Base-by-base conservation (phyloP, 306 rosid genomes). In the Alnus rubra region DNA sequence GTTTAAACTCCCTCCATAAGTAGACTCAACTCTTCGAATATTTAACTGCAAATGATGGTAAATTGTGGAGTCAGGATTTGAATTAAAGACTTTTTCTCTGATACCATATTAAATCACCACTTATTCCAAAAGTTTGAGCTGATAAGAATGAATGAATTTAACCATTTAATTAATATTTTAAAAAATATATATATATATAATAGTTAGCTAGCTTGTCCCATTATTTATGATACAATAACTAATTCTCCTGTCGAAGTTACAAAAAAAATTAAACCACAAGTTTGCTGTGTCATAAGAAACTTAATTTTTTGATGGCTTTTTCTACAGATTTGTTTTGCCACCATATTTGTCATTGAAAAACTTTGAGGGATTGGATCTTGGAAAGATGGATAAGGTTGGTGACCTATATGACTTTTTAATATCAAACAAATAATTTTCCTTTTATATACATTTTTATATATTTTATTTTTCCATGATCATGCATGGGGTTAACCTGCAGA, bases 291-390 rank as follows among this genome's bases (percentile, higher is more conserved):
- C 37, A 1, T 9, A 39, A 67, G 72, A 68, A 42, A 18, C 50
- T 16, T 39, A 42, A 68, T 68, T 42, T 23, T 69, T 42, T 67
- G 37, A 52, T 78, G 75, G 76, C 37, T 82, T 45, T 54, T 68
- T 30, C 16, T 84, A 53, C 93, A 96, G 99, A 84, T 96, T 96
- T 86, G 82, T 84, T 37, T 60, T 96, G 85, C 98, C 99, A 9
- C 89, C 99, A 52, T 74, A 62, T 88, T 91, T 96, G 93, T 79
- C 94, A 52, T 79, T 93, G 92, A 96, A 90, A 84, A 96, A 96
- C 88, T 96, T 96, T 45, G 98, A 96, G 80, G 93, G 95, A n/a
- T 83, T 96, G 83, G 70, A 87, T 86, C 96, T 93, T 15, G 98
- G 98, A 74, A 89, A 84, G 82, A 89, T 96, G 92, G 96, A 96